Evolutionary conservation across 345 rosid genomes (phyloP).

Genomic region (Populus euphratica): DNA sequence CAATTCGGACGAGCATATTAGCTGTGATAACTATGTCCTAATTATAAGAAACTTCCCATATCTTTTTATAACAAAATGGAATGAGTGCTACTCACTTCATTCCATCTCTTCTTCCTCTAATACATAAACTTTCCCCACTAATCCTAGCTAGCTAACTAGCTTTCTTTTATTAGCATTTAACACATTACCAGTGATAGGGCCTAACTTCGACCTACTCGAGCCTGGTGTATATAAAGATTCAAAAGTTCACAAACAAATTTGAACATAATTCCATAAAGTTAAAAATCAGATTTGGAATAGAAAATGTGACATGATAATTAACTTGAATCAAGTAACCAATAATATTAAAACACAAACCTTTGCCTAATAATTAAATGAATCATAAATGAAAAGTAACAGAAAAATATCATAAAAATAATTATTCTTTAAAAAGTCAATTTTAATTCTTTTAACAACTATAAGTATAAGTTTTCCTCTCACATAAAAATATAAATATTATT

Average conservation of each 20-base stretch:
- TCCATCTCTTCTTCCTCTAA: conserved; percentile 5
- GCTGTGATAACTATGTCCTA: background rate
- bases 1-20: conserved; percentile 7
- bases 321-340: rapidly evolving
- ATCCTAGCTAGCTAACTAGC: background rate
- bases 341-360: rapidly evolving
- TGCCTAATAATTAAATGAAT: no score
- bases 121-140: background rate
- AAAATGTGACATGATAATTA: no score
- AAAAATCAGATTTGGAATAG: no score
- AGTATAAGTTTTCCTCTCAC: no score
- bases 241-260: no score
- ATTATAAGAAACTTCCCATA: background rate
- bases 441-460: no score
- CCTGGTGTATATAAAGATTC: rapidly evolving
- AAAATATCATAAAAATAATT: no score
- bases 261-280: no score
- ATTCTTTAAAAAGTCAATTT: no score
- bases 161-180: no score
- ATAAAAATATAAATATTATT: no score
- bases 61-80: background rate
- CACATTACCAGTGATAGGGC: conserved; percentile 19
- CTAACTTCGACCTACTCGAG: conserved; percentile 33
- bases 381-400: rapidly evolving
- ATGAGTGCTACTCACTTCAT: conserved; percentile 43